Base-by-base conservation (phyloP, 352 stramenopile species). In the Thalassiosira tumida region DNA sequence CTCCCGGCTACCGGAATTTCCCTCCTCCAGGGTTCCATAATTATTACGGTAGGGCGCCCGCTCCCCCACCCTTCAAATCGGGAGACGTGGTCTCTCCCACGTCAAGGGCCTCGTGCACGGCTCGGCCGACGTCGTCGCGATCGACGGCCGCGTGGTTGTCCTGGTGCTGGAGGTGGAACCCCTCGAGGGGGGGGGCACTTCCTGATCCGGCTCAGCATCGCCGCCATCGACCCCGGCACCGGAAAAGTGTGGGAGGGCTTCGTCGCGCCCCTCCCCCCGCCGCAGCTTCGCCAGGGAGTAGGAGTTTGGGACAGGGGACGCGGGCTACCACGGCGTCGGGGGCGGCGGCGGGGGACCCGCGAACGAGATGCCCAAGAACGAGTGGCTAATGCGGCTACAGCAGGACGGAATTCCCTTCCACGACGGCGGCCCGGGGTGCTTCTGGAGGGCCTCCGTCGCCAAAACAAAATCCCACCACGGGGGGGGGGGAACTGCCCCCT, bases 181-280 rank as follows among this genome's bases (percentile, higher is more conserved):
- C 10, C 87, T 81, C 26, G 43, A 64, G 72, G 82, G 21, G 72
- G 86, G 40, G 67, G 67, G 54, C 85, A 85, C 50, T 74, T 90
- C 54, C 93, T 91, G 33, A 96, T 96, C 75, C 87, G 93, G 89
- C 70, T 96, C 26, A 95, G 93, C 89, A 40, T 96, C 21, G 86
- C 87, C 15, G 95, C 91, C 29, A 90, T 97, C 29, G 85, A 97
- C 91, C 90, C 95, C 59, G 38, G 76, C 31, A 96, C 91, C 1
- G 90, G 91, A 41, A 87, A 90, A 50, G 76, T 91, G 31, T 29
- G 87, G 70, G 54, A 77, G 38, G 89, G 81, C 29, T 92, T 84
- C 50, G 78, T 47, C 37, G 84, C 89, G 81, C 88, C 82, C 24
- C 70, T 69, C 31, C 70, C 81, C 33, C 5, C 33, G 26, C 24